Percentiles rank a stretch among this genome's conserved stretches.
Evolutionary conservation across 345 rosid genomes (phyloP).

Genomic region (Aegle marmelos): DNA sequence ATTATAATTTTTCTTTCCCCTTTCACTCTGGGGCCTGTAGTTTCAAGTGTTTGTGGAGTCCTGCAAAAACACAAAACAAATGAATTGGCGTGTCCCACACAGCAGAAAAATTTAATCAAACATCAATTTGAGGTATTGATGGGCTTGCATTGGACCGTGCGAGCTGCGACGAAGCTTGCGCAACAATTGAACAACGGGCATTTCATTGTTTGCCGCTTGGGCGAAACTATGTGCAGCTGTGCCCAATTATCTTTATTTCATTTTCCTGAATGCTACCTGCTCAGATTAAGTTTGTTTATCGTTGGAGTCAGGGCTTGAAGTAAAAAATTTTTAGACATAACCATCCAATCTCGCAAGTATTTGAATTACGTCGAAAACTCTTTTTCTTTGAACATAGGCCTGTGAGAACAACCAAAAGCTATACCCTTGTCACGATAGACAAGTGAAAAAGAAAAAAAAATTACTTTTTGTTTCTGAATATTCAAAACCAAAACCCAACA

Average conservation of each 20-base stretch:
- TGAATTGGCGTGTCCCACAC: not conserved
- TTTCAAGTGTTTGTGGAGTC: no score
- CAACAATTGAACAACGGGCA: not conserved
- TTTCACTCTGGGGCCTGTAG: no score
- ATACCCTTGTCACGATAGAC: not conserved
- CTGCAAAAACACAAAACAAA: no score
- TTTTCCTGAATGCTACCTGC: no score
- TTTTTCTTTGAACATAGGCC: conserved; percentile 8
- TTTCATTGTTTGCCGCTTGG: no score
- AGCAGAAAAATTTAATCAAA: not conserved
- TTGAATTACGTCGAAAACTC: not conserved
- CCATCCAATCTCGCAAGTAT: not conserved
- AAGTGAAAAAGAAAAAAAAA: conserved; percentile 1
- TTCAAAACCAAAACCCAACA: not conserved
- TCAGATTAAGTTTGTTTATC: no score
- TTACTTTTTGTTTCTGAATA: not conserved
- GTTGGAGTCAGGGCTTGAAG: no score
- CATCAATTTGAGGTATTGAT: not conserved
- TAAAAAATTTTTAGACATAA: not conserved
- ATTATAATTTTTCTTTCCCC: no score
- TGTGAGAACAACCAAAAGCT: conserved; percentile 8
- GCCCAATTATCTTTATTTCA: not conserved
- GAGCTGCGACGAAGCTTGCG: not conserved
- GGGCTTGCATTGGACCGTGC: accelerated
- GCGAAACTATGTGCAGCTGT: not conserved